A percentile compares a stretch with the other conserved stretches of the same genome.
These are phyloP conservation scores for Ogataea paradorogensis DNA, from an alignment of 805 yeast species.

Conservation along the genomic window DNA sequence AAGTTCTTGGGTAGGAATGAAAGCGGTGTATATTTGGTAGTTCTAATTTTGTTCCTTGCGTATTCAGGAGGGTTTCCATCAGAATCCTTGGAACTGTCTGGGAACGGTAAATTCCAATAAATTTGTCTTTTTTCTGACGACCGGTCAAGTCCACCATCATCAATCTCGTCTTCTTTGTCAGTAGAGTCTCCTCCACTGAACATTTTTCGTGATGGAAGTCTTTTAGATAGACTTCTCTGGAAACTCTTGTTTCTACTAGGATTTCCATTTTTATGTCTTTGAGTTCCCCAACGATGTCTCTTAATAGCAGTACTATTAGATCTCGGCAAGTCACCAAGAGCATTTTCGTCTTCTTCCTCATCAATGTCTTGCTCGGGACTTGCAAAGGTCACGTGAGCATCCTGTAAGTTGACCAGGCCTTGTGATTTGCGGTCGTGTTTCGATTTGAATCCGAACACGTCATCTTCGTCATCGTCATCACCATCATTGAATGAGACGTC, in stretches of 20 bases:
- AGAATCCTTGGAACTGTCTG: slow-evolving; percentile 51
- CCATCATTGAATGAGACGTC: slow-evolving; percentile 2
- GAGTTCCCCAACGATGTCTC: slow-evolving; percentile 89
- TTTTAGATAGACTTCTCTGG: slow-evolving; percentile 12
- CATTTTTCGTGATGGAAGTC: slow-evolving; percentile 21
- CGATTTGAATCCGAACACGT: slow-evolving; percentile 13
- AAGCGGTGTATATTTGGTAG: slow-evolving; percentile 92
- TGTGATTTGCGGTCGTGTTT: slow-evolving; percentile 6
- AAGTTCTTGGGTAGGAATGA: slow-evolving; percentile 86
- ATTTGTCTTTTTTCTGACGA: slow-evolving; percentile 41
- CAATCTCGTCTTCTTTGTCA: slow-evolving; percentile 33
- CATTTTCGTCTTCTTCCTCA: slow-evolving; percentile 26
- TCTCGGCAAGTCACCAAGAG: slow-evolving; percentile 22
- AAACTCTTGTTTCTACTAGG: slow-evolving; percentile 65
- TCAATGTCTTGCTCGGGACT: slow-evolving; percentile 18
- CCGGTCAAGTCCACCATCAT: slow-evolving; percentile 27
- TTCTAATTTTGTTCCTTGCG: slow-evolving; percentile 88
- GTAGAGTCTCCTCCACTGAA: slow-evolving; percentile 20
- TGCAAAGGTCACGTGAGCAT: slow-evolving; percentile 20
- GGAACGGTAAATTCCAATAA: slow-evolving; percentile 58
- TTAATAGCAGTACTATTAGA: slow-evolving; percentile 56
- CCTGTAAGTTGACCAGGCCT: not conserved
- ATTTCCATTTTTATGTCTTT: slow-evolving; percentile 67
- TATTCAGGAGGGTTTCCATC: slow-evolving; percentile 60
- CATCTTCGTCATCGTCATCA: slow-evolving; percentile 6